phyloP scores from a whole-genome alignment of 2,329 filamentous ascomycete species.

The Alternaria hordeiaustralica region DNA sequence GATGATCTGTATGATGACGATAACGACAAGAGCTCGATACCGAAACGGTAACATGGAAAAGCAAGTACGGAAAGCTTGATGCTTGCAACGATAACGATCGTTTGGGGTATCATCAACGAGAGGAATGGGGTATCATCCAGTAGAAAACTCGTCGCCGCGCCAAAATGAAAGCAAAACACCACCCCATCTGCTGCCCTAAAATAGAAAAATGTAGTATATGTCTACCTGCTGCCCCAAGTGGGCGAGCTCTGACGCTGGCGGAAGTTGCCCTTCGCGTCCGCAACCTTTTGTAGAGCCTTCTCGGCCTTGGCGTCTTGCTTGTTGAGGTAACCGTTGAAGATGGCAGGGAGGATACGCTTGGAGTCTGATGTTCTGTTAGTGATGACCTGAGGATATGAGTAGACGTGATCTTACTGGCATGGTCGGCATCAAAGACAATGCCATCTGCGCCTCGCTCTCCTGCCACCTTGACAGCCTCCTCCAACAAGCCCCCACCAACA shows the following conservation, averaged over 20 bases:
- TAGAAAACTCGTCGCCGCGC: constrained; percentile 19
- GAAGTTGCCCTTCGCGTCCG: constrained; percentile 49
- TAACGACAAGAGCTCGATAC: neutral
- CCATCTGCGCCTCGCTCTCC: constrained; percentile 72
- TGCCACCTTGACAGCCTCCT: constrained; percentile 73
- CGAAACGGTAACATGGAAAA: neutral
- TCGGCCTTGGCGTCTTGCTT: constrained; percentile 44
- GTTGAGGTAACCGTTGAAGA: constrained; percentile 47
- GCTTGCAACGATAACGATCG: constrained; percentile 30
- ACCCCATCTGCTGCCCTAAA: constrained; percentile 7
- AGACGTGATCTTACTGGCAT: constrained; percentile 69
- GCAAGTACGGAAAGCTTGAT: constrained; percentile 11
- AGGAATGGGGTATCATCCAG: constrained; percentile 35
- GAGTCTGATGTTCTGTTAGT: constrained; percentile 38
- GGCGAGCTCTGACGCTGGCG: constrained; percentile 46
- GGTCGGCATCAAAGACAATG: constrained; percentile 75
- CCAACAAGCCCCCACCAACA: constrained; percentile 73
- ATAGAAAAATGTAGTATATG: neutral
- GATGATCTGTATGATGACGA: neutral
- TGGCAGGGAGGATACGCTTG: constrained; percentile 38
- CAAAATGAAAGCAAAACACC: constrained; percentile 17
- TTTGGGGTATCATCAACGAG: constrained; percentile 39
- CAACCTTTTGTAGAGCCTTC: constrained; percentile 47
- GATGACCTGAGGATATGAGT: neutral
- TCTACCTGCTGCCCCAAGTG: constrained; percentile 47